These are phyloP conservation scores for Aspergillus sp. DNA, from an alignment of 2,329 filamentous ascomycete species.

Conservation along the genomic window DNA sequence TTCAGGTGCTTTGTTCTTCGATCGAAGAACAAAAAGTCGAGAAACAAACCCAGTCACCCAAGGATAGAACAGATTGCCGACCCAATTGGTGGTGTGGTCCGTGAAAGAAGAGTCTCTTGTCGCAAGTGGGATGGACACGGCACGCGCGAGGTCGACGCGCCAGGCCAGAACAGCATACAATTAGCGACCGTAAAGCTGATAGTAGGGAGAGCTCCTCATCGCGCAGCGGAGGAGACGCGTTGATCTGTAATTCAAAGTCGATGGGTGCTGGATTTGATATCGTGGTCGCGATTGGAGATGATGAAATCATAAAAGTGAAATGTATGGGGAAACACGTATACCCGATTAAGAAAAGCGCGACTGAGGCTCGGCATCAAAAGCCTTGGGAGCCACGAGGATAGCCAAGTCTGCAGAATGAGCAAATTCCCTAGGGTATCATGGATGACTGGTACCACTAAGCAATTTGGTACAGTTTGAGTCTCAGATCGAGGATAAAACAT, in stretches of 20 bases:
- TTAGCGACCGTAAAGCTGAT: neutral
- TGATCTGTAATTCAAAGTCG: neutral
- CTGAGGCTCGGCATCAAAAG: neutral
- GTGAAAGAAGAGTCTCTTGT: neutral
- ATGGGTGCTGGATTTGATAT: neutral
- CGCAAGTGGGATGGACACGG: slow-evolving; percentile 4
- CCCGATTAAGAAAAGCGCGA: slow-evolving; percentile 18
- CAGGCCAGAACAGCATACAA: neutral
- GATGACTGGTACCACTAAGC: too few relatives aligned
- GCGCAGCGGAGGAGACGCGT: slow-evolving; percentile 1
- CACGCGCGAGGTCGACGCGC: slow-evolving; percentile 3
- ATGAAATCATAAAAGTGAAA: slow-evolving; percentile 1
- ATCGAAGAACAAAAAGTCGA: neutral
- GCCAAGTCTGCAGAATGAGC: neutral
- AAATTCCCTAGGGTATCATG: neutral
- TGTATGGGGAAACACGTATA: slow-evolving; percentile 11
- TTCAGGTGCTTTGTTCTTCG: slow-evolving; percentile 5
- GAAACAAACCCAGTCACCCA: neutral
- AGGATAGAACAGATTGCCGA: neutral
- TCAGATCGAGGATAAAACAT: neutral
- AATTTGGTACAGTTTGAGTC: too few relatives aligned
- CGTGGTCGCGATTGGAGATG: neutral
- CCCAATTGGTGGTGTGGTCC: neutral
- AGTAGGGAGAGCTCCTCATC: neutral
- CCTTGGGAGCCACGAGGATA: neutral